Evolutionary conservation across 2,329 filamentous ascomycete genomes (phyloP).

Genomic region (Claviceps sp.): DNA sequence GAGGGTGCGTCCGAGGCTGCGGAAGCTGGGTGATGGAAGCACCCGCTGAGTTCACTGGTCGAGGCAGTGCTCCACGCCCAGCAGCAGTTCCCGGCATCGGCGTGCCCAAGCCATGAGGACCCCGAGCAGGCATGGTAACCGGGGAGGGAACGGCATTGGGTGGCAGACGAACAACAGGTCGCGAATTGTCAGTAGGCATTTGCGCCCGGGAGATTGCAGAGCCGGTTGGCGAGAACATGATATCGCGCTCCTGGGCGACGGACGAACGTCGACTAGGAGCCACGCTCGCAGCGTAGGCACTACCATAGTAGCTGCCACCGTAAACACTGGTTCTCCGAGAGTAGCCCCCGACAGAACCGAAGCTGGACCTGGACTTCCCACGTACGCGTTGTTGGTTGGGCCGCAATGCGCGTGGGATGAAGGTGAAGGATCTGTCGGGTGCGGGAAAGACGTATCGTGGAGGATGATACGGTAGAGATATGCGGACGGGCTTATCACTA

Average conservation of each 20-base stretch:
- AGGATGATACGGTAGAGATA: conserved; percentile 68
- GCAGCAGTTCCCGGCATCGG: neutral
- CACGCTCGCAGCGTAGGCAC: conserved; percentile 73
- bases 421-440: conserved; percentile 86
- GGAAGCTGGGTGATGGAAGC: conserved; percentile 37
- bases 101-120: conserved; percentile 1
- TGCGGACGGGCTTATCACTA: conserved; percentile 89
- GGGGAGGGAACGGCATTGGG: conserved; percentile 39
- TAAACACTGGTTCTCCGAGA: conserved; percentile 79
- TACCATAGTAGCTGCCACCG: conserved; percentile 55
- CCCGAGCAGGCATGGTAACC: conserved; percentile 14
- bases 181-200: conserved; percentile 44
- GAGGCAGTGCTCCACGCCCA: conserved; percentile 4
- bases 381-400: conserved; percentile 73
- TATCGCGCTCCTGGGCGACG: conserved; percentile 52
- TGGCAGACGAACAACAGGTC: conserved; percentile 74
- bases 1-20: conserved; percentile 44
- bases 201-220: conserved; percentile 61
- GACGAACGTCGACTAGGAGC: conserved; percentile 85
- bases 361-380: conserved; percentile 59
- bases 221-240: conserved; percentile 65
- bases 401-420: conserved; percentile 85
- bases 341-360: conserved; percentile 52
- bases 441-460: conserved; percentile 88
- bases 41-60: conserved; percentile 5